Percentiles rank a stretch among this genome's conserved stretches.
phyloP scores from a whole-genome alignment of 2,329 filamentous ascomycete species.

The Fusarium neocosmosporiellum region DNA sequence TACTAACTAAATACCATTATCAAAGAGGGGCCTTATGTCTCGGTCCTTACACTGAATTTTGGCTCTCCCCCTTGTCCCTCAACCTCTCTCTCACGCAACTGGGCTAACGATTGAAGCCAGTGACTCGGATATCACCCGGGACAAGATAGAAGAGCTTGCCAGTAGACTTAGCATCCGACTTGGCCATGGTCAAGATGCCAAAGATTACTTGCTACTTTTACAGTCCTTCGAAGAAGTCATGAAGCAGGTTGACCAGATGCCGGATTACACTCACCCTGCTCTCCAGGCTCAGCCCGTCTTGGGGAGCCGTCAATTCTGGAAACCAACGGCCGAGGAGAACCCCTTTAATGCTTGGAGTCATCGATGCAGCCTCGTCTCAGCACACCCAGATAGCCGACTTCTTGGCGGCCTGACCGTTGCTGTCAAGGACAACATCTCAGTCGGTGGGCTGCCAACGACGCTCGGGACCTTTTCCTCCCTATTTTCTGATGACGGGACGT shows the following conservation, averaged over 20 bases:
- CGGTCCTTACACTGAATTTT: not conserved
- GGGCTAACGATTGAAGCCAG: not conserved
- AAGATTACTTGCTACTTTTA: slow-evolving; percentile 44
- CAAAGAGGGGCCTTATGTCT: not conserved
- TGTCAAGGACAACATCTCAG: slow-evolving; percentile 47
- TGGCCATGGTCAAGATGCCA: slow-evolving; percentile 35
- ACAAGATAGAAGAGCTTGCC: slow-evolving; percentile 33
- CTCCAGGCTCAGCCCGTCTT: slow-evolving; percentile 31
- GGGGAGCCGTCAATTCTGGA: slow-evolving; percentile 34
- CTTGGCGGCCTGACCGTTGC: slow-evolving; percentile 33
- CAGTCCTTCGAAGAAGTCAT: slow-evolving; percentile 44
- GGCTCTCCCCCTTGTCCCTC: not conserved
- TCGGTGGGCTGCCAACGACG: slow-evolving; percentile 43
- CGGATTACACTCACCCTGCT: slow-evolving; percentile 43
- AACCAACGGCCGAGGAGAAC: slow-evolving; percentile 40
- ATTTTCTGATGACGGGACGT: slow-evolving; percentile 13
- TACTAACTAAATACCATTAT: not conserved
- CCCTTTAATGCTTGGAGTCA: slow-evolving; percentile 51
- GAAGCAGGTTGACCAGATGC: slow-evolving; percentile 34
- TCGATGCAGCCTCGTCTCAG: slow-evolving; percentile 40
- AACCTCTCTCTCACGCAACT: not conserved
- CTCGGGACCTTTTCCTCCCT: slow-evolving; percentile 26
- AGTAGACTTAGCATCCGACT: slow-evolving; percentile 27
- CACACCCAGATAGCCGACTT: not conserved
- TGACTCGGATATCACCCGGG: slow-evolving; percentile 15